phyloP scores from a whole-genome alignment of 495 filamentous ascomycete species.

The Hypoxylon subgilvum region DNA sequence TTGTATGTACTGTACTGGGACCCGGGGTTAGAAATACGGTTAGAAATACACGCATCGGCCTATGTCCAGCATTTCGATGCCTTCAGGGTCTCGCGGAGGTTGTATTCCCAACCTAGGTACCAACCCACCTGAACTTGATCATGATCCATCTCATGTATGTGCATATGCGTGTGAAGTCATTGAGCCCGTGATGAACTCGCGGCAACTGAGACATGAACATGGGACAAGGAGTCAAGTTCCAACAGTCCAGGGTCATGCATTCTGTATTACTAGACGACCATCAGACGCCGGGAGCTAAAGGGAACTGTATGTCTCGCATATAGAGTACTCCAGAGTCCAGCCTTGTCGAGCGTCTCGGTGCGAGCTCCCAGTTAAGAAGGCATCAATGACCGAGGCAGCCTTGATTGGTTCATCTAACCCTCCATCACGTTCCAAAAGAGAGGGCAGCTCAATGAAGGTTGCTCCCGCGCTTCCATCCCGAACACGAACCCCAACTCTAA shows the following conservation, averaged over 20 bases:
- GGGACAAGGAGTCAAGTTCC: background rate
- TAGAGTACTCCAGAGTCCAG: conserved; percentile 15
- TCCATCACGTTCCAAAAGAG: conserved; percentile 30
- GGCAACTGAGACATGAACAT: conserved; percentile 6
- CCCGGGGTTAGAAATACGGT: background rate
- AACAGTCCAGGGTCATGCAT: background rate
- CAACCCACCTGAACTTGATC: background rate
- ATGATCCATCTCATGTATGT: background rate
- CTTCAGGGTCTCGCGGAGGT: background rate
- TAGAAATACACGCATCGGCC: background rate
- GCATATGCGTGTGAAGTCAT: background rate
- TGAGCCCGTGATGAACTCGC: background rate
- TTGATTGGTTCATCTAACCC: conserved; percentile 33
- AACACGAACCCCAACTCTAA: conserved; percentile 37
- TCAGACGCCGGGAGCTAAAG: conserved; percentile 14
- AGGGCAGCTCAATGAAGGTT: conserved; percentile 36
- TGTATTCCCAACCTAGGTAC: background rate
- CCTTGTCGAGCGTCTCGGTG: conserved; percentile 37
- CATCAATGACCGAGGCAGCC: conserved; percentile 17
- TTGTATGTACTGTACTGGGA: conserved; percentile 1
- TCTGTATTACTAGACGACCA: background rate
- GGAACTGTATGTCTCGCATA: conserved; percentile 28
- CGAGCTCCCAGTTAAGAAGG: conserved; percentile 41
- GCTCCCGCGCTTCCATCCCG: conserved; percentile 38
- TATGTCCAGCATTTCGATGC: conserved; percentile 10